Conservation (phyloP, 768 basidiomycete species). For the Amyloporia xantha region DNA sequence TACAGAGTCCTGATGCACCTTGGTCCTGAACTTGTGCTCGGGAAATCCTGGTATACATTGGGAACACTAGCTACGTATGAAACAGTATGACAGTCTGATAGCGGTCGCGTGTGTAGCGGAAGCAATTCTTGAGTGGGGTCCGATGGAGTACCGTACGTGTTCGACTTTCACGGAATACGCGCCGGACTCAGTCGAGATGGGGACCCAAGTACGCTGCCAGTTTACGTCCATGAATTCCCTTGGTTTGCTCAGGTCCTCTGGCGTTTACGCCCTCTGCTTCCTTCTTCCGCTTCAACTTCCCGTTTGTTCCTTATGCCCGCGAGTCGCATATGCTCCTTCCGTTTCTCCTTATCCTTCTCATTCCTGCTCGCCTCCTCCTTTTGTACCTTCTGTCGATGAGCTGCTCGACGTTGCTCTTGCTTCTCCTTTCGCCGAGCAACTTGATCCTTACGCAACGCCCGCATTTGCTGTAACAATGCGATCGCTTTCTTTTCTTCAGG, state of each 20-base stretch:
- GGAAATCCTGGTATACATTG: too few relatives aligned
- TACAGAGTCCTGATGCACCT: too few relatives aligned
- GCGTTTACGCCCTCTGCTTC: constrained; percentile 40
- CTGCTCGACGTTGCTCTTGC: constrained; percentile 71
- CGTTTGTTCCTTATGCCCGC: constrained; percentile 70
- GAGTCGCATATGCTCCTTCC: constrained; percentile 68
- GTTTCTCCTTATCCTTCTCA: constrained; percentile 71
- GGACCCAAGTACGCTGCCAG: too few relatives aligned
- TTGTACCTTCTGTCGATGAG: constrained; percentile 63
- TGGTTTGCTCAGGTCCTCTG: constrained; percentile 15
- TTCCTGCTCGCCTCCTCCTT: constrained; percentile 55
- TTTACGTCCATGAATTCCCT: too few relatives aligned
- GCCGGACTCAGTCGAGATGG: too few relatives aligned
- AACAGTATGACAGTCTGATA: too few relatives aligned
- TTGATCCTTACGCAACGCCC: constrained; percentile 87
- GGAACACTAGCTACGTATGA: too few relatives aligned
- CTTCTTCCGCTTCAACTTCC: constrained; percentile 54
- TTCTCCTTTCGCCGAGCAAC: constrained; percentile 72
- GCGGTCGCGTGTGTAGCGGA: too few relatives aligned
- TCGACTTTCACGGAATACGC: too few relatives aligned
- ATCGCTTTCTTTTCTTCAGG: constrained; percentile 93
- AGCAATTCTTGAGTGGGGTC: too few relatives aligned
- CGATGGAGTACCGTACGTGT: too few relatives aligned
- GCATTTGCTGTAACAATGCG: constrained; percentile 88
- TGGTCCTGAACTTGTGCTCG: too few relatives aligned